Base-by-base conservation (phyloP, 2,329 filamentous ascomycete species). In the Gremmenia infestans region DNA sequence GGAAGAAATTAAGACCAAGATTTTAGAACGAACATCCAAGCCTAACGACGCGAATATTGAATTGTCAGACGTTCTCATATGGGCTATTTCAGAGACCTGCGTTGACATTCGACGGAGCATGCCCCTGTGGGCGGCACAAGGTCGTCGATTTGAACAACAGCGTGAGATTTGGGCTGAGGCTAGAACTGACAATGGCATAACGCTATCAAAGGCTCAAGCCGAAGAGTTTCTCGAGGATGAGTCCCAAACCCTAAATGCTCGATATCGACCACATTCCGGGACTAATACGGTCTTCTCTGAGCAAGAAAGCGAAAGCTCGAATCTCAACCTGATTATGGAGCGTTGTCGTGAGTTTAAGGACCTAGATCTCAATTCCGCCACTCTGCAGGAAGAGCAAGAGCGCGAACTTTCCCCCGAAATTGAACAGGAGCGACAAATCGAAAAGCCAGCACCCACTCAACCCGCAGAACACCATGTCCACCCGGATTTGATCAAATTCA, bases 301-400 rank as follows among this genome's bases (percentile, higher is more conserved):
- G 4, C 28, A 32, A 32, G 28, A 11, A 11, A 32, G 28, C 28
- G 28, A 32, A 11, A 32, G 11, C 28, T 11, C 28, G 1, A 11
- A 23, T 19, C 4, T 19, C 19, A 12, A 45, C 5, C n/a, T 51
- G 43, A 74, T 76, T 50, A 22, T 35, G 19, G 52, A 62, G 8
- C 70, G 71, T 17, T 78, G 74, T 53, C 46, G 59, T 1, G 66
- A 76, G 7, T 74, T 77, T 51, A 65, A 66, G 1, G 60, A 65
- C 6, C 32, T 63, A 0, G 54, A 67, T 2, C 63, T 75, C 32
- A 59, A 67, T 1, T 63, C 72, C 0, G 72, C 72, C 0, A 69
- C 71, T 0, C 69, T 88, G 0, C 72, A 80, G 3, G 84, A 89
- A 63, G 86, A 90, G 55, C 84, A 89, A 60, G 86, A 90, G 65